These are phyloP conservation scores for Platanthera zijinensis DNA, from an alignment of 106 monocot genomes.

Conservation along the genomic window DNA sequence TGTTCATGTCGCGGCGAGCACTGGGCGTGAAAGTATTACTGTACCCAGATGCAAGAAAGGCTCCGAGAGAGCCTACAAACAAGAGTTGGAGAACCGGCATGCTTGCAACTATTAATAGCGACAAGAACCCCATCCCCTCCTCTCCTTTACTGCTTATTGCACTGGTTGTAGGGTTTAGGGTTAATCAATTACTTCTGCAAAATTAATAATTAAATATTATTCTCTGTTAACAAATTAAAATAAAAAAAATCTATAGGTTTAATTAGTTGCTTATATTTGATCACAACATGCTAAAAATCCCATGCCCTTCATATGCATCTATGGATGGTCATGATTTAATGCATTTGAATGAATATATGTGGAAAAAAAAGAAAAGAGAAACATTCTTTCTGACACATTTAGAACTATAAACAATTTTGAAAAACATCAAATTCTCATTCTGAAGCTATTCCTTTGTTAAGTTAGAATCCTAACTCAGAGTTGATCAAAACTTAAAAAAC, in stretches of 20 bases:
- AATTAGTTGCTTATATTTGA: no score
- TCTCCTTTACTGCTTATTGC: neutral
- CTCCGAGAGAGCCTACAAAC: conserved; percentile 57
- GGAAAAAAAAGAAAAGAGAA: neutral
- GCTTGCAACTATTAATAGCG: conserved; percentile 48
- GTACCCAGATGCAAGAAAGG: conserved; percentile 40
- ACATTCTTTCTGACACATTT: neutral
- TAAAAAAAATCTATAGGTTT: no score
- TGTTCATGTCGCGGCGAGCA: conserved; percentile 19
- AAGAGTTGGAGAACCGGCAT: conserved; percentile 72
- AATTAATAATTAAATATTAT: neutral
- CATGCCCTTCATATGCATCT: no score
- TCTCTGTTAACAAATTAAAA: neutral
- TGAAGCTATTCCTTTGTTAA: neutral
- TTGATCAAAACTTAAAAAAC: neutral
- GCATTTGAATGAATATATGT: no score
- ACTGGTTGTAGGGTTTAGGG: neutral
- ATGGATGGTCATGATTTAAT: no score
- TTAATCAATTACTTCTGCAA: neutral
- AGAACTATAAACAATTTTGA: neutral
- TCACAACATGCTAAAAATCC: no score
- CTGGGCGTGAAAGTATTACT: conserved; percentile 29
- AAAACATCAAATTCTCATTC: neutral
- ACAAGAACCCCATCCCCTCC: conserved; percentile 45
- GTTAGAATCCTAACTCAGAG: no score